phyloP scores from a whole-genome alignment of 306 rosid species.

The Castanopsis chinensis region DNA sequence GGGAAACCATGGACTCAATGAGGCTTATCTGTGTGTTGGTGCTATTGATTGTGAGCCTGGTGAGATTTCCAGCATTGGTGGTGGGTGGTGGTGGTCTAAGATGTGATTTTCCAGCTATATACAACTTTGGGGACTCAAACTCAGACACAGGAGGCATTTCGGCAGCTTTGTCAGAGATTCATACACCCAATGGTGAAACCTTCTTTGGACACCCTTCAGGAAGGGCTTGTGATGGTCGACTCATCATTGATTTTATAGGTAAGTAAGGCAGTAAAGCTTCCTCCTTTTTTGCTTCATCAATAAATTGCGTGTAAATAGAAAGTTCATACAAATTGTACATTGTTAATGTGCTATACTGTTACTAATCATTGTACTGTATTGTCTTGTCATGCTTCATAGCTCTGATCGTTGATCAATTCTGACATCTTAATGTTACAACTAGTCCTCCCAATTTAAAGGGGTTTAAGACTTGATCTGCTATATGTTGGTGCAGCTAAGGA shows the following conservation, averaged over 20 bases:
- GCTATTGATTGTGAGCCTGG: conserved; percentile 20
- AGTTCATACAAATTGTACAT: background rate
- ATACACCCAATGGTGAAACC: conserved; percentile 74
- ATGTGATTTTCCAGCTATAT: conserved; percentile 68
- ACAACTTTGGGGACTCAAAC: conserved; percentile 95
- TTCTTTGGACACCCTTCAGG: conserved; percentile 76
- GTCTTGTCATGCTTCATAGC: no score
- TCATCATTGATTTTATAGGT: conserved; percentile 72
- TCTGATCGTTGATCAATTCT: no score
- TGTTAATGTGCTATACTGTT: background rate
- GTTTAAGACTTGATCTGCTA: background rate
- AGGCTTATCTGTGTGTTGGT: conserved; percentile 15
- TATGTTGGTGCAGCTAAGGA: conserved; percentile 66
- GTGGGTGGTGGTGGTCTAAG: conserved; percentile 10
- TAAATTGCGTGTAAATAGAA: background rate
- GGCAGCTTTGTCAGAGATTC: conserved; percentile 47
- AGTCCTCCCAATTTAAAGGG: no score
- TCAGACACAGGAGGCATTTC: conserved; percentile 80
- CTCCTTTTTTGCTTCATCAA: background rate
- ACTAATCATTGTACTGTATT: no score
- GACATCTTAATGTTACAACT: no score
- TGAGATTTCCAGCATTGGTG: background rate
- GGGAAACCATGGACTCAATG: conserved; percentile 3
- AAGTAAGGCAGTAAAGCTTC: conserved; percentile 12
- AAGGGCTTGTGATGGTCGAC: conserved; percentile 79